These are phyloP conservation scores for Candida dajiaensis DNA, from an alignment of 805 yeast species.

Conservation along the genomic window DNA sequence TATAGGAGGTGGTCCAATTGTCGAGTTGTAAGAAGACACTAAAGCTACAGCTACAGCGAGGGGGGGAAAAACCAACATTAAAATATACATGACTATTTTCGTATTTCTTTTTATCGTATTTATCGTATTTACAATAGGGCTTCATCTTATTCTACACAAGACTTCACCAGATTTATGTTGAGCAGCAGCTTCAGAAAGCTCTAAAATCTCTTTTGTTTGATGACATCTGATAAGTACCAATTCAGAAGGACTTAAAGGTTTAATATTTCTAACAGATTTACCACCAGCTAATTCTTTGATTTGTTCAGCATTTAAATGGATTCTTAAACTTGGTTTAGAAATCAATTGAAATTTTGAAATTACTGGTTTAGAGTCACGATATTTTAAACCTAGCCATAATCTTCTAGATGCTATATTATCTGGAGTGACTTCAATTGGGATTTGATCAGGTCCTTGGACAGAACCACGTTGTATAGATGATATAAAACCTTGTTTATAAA, in stretches of 20 bases:
- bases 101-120: not conserved
- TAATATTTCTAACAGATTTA: slow-evolving; percentile 61
- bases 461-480: slow-evolving; percentile 84
- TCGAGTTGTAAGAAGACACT: slow-evolving; percentile 35
- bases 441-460: slow-evolving; percentile 72
- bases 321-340: slow-evolving; percentile 80
- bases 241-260: slow-evolving; percentile 87
- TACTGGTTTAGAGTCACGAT: slow-evolving; percentile 64
- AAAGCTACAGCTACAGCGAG: too few species aligned
- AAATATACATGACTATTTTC: slow-evolving; percentile 3
- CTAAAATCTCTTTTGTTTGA: slow-evolving; percentile 47
- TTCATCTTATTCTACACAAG: slow-evolving; percentile 64
- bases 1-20: slow-evolving; percentile 57
- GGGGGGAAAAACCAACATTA: too few species aligned
- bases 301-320: slow-evolving; percentile 56
- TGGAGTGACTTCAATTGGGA: slow-evolving; percentile 72
- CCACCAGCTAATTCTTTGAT: slow-evolving; percentile 74
- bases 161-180: slow-evolving; percentile 70
- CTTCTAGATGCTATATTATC: slow-evolving; percentile 83
- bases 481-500: slow-evolving; percentile 87
- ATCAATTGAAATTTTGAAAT: slow-evolving; percentile 65
- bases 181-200: slow-evolving; percentile 80
- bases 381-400: slow-evolving; percentile 89
- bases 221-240: slow-evolving; percentile 59
- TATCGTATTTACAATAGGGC: not conserved